Evolutionary conservation across 179 eudicot genomes (phyloP).

Genomic region (Carnegiea gigantea): DNA sequence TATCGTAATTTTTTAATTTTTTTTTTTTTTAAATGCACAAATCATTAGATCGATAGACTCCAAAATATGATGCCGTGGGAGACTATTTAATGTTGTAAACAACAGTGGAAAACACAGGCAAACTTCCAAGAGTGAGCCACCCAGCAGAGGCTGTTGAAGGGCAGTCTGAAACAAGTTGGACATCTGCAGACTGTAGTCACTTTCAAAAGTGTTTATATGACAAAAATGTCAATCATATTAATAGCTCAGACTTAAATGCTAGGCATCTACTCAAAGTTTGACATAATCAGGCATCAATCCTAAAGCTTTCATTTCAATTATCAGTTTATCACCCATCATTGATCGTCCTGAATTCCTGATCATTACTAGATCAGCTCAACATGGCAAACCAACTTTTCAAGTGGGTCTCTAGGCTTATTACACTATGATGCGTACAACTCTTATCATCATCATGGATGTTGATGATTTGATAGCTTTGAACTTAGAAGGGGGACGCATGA

Average conservation of each 20-base stretch:
- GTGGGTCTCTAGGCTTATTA: not conserved
- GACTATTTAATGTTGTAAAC: not conserved
- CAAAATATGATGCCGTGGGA: too few relatives aligned
- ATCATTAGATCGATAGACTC: too few relatives aligned
- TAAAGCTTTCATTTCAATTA: slow-evolving; percentile 15
- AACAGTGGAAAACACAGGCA: not conserved
- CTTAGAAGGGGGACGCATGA: not conserved
- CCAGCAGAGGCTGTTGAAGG: not conserved
- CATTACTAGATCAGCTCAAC: not conserved
- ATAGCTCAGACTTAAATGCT: not conserved
- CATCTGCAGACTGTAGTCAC: not conserved
- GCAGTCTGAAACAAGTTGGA: not conserved
- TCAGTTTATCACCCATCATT: not conserved
- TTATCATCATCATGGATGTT: not conserved
- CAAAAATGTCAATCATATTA: slow-evolving; percentile 1
- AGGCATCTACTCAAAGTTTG: slow-evolving; percentile 27
- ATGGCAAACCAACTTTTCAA: not conserved
- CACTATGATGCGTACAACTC: not conserved
- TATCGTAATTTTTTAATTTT: too few relatives aligned
- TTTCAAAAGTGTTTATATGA: slow-evolving; percentile 4
- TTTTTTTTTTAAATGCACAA: too few relatives aligned
- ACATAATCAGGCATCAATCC: slow-evolving; percentile 7
- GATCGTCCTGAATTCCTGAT: not conserved
- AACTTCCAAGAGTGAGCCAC: not conserved
- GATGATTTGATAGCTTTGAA: too few relatives aligned